Evolutionary conservation across 75 land plant species (phyloP).

Genomic region (Picea glauca): DNA sequence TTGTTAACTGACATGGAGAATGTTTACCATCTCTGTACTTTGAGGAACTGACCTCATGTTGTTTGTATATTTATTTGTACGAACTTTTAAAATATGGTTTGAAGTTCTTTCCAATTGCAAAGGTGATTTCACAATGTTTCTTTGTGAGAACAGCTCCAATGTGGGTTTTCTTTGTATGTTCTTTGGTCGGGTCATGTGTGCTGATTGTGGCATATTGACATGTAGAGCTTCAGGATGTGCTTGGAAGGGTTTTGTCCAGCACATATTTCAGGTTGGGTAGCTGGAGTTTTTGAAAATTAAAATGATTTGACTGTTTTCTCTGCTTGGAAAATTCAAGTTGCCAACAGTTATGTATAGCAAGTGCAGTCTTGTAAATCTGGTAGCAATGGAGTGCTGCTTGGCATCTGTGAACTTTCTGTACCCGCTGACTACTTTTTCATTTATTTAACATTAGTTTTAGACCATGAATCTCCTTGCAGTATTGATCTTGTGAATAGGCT

Average conservation of each 20-base stretch:
- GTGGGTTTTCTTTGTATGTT: background rate
- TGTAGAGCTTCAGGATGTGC: background rate
- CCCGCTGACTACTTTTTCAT: background rate
- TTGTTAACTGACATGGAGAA: constrained; percentile 7
- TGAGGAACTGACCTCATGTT: constrained; percentile 11
- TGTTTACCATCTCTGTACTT: background rate
- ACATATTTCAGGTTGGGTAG: background rate
- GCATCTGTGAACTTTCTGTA: background rate
- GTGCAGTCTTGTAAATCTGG: background rate
- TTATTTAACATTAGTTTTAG: constrained; percentile 1
- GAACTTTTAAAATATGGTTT: background rate
- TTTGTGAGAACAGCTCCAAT: constrained; percentile 1
- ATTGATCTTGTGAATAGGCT: background rate
- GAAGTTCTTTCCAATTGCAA: background rate
- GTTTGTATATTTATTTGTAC: constrained; percentile 8
- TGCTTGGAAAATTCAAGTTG: background rate
- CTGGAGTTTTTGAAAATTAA: background rate
- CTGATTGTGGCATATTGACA: background rate
- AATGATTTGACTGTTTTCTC: background rate
- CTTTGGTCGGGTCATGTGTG: background rate
- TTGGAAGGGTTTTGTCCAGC: background rate
- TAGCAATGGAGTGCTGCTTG: background rate
- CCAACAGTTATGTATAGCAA: background rate
- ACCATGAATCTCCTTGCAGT: background rate
- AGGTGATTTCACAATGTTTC: background rate